phyloP scores from a whole-genome alignment of 1,284 basidiomycete species.

The Sporisorium sorghi region DNA sequence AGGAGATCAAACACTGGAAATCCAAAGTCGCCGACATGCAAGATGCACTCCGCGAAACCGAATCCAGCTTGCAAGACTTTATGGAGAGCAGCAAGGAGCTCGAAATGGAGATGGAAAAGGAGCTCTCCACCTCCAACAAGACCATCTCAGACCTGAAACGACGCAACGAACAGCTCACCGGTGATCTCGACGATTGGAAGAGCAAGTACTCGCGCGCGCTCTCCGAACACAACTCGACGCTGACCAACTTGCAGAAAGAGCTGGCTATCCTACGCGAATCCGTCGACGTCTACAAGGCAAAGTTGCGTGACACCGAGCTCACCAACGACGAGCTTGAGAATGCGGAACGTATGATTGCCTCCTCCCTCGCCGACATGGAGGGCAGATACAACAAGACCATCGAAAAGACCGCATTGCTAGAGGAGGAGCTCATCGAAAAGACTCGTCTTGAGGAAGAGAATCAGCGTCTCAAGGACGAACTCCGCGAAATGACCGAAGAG shows the following conservation, averaged over 20 bases:
- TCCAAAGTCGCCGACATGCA: slow-evolving; percentile 60
- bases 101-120: slow-evolving; percentile 66
- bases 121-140: slow-evolving; percentile 51
- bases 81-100: slow-evolving; percentile 66
- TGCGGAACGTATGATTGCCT: slow-evolving; percentile 78
- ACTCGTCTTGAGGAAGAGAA: slow-evolving; percentile 88
- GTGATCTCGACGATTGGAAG: slow-evolving; percentile 66
- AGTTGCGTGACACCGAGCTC: slow-evolving; percentile 67
- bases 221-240: slow-evolving; percentile 59
- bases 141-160: slow-evolving; percentile 51
- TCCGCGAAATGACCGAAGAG: slow-evolving; percentile 88
- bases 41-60: slow-evolving; percentile 60
- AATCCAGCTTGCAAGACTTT: slow-evolving; percentile 63
- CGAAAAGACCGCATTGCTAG: slow-evolving; percentile 95
- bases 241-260: slow-evolving; percentile 61
- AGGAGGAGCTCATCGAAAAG: slow-evolving; percentile 94
- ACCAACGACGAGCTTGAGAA: slow-evolving; percentile 68
- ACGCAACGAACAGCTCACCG: slow-evolving; percentile 55
- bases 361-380: slow-evolving; percentile 90
- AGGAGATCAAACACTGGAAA: slow-evolving; percentile 63
- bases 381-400: slow-evolving; percentile 87
- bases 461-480: slow-evolving; percentile 90
- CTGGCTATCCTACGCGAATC: slow-evolving; percentile 55
- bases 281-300: slow-evolving; percentile 64
- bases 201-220: slow-evolving; percentile 64